These are phyloP conservation scores for Amanita phalloides DNA, from an alignment of 768 basidiomycete genomes.

Conservation along the genomic window DNA sequence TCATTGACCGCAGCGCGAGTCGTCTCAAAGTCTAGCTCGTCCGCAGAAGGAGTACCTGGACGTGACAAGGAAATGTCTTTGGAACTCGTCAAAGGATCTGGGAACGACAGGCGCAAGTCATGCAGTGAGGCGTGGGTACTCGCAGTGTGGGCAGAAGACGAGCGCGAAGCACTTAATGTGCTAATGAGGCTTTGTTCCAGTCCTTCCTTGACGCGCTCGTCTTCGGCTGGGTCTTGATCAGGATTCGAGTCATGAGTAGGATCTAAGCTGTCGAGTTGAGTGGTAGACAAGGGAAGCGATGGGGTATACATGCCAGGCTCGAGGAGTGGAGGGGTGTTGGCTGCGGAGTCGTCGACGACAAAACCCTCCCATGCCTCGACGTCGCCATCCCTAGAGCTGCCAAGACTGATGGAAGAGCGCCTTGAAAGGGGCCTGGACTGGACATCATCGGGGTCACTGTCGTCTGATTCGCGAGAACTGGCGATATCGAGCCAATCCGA, in stretches of 20 bases:
- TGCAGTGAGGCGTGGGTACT: conserved; percentile 53
- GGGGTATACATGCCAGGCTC: conserved; percentile 22
- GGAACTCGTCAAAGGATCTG: conserved; percentile 71
- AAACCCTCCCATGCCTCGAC: conserved; percentile 75
- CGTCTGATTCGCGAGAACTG: conserved; percentile 59
- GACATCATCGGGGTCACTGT: conserved; percentile 54
- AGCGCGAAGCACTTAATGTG: conserved; percentile 66
- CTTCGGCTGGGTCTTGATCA: conserved; percentile 41
- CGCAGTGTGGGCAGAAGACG: conserved; percentile 42
- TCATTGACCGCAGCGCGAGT: conserved; percentile 9
- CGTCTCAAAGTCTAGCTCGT: conserved; percentile 13
- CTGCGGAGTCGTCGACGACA: conserved; percentile 51
- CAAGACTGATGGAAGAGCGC: conserved; percentile 57
- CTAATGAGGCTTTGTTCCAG: conserved; percentile 79
- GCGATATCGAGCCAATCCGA: conserved; percentile 80
- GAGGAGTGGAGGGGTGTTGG: conserved; percentile 17
- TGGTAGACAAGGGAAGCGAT: conserved; percentile 17
- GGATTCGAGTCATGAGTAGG: conserved; percentile 18
- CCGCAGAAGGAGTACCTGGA: conserved; percentile 32
- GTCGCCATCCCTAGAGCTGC: conserved; percentile 58
- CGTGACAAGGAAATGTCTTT: conserved; percentile 49
- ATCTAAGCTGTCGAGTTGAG: conserved; percentile 20
- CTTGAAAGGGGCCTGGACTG: conserved; percentile 48
- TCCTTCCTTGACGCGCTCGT: conserved; percentile 59
- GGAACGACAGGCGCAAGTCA: conserved; percentile 74